phyloP scores from a whole-genome alignment of 495 filamentous ascomycete species.

The Xylaria sp. region DNA sequence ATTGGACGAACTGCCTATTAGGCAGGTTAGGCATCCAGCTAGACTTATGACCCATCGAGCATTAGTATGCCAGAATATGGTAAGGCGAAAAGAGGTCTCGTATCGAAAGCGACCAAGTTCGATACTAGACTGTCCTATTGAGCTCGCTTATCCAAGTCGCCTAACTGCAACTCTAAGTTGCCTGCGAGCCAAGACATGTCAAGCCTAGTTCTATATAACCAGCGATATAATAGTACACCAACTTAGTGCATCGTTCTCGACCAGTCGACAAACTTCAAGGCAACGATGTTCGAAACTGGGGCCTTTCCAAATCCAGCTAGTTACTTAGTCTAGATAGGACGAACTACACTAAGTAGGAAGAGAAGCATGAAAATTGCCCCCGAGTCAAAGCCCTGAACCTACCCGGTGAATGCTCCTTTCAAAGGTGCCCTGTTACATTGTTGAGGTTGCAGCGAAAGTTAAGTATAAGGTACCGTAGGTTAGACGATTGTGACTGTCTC shows the following conservation, averaged over 20 bases:
- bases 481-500: neutral
- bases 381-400: neutral
- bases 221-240: neutral
- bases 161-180: neutral
- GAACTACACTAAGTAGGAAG: neutral
- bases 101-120: neutral
- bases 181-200: neutral
- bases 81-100: neutral
- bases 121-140: neutral
- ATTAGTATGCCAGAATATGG: neutral
- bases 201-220: neutral
- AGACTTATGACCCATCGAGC: neutral
- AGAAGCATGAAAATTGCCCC: neutral
- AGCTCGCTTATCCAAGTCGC: neutral
- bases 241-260: slow-evolving; percentile 6
- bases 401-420: neutral
- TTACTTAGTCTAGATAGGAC: neutral
- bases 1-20: no score
- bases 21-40: no score
- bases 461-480: no score
- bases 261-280: neutral
- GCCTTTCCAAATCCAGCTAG: neutral
- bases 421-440: no score
- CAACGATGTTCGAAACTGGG: neutral
- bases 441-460: neutral